Base-by-base conservation (phyloP, 495 filamentous ascomycete genomes). In the Cercophora samala region DNA sequence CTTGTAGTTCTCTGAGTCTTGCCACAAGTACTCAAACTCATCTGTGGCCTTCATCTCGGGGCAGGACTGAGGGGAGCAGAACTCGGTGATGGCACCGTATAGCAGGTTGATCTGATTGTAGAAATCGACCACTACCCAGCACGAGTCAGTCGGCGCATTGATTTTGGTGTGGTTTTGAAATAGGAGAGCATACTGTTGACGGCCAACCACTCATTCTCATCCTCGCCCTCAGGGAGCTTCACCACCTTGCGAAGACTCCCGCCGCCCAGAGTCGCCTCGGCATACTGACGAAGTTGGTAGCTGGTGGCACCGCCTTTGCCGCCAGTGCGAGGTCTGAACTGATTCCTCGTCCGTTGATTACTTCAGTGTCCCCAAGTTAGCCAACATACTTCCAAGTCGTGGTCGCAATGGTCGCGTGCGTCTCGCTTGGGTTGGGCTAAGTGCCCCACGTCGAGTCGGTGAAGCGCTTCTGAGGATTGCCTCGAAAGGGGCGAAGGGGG, bases 1-100 rank as follows among this genome's bases (percentile, higher is more conserved):
- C 81, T 95, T 95, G 84, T 88, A 99, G 74, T 90, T 90, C 73
- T 95, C 91, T 32, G 83, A 89, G 79, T 99, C 95, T 80, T 99
- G 95, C 95, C 95, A 99, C 60, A 99, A 88, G 75, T 98, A 99
- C 78, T 99, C 95, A 77, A 99, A 99, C 91, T 99, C 95, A 81
- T 99, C 95, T 9, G 95, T 98, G 25, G 95, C 95, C 80, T 99
- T 99, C 95, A 99, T 99, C 81, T 98, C 95, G 2, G 94, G 95
- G 76, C 95, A 99, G 62, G 93, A 91, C 70, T 91, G 90, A 25
- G 95, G 95, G 24, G 95, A 98, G 82, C 95, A 99, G 80, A 98
- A 99, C 73, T 99, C 95, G 63, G 95, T 99, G 75, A 99, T 97
- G 64, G 95, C 93, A 66, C 95, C 95, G 78, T 99, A 99, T 63